These are phyloP conservation scores for Candida wancherniae DNA, from an alignment of 805 yeast species.

Conservation along the genomic window DNA sequence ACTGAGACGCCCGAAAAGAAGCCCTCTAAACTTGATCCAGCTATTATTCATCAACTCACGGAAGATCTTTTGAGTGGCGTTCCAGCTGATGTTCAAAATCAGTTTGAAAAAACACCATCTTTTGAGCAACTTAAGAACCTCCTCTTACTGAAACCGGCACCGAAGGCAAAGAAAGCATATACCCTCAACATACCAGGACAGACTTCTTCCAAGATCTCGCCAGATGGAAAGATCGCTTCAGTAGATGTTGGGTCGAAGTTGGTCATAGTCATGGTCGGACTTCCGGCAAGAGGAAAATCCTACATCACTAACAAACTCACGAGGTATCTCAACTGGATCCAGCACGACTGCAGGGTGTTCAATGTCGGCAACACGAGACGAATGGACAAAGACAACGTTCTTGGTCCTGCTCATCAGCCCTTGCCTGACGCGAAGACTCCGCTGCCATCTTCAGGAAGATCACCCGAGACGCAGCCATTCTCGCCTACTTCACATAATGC, in stretches of 20 bases:
- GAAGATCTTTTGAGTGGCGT: constrained; percentile 32
- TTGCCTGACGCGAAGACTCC: constrained; percentile 41
- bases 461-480: constrained; percentile 16
- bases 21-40: constrained; percentile 12
- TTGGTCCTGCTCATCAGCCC: constrained; percentile 71
- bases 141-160: constrained; percentile 33
- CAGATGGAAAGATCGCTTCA: constrained; percentile 63
- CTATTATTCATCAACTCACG: constrained; percentile 18
- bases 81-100: constrained; percentile 30
- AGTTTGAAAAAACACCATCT: constrained; percentile 38
- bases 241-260: constrained; percentile 67
- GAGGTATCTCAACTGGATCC: constrained; percentile 88
- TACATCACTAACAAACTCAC: constrained; percentile 89
- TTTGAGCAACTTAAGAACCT: constrained; percentile 35
- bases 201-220: constrained; percentile 72
- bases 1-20: too few species aligned
- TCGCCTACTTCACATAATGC: constrained; percentile 56
- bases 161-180: constrained; percentile 57
- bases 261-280: constrained; percentile 94
- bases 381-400: constrained; percentile 45
- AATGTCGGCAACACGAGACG: constrained; percentile 95
- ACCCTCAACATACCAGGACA: constrained; percentile 91
- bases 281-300: constrained; percentile 93
- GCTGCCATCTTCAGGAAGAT: constrained; percentile 17
- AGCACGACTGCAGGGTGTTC: constrained; percentile 84